These are phyloP conservation scores for Blepharisma japonicum DNA, from an alignment of 73 alveolate genomes.

Conservation along the genomic window DNA sequence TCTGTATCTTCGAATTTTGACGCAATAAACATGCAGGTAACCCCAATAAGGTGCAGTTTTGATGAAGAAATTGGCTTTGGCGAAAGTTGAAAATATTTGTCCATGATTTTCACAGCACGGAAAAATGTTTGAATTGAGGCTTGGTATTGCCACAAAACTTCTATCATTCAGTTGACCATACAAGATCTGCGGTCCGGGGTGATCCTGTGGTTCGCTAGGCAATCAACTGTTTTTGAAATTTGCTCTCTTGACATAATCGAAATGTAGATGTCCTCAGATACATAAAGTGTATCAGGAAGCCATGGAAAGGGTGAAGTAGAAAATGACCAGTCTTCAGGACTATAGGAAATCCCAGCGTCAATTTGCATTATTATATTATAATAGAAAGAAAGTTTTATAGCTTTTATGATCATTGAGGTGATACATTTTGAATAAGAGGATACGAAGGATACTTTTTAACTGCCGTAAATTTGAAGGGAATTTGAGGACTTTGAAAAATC, in stretches of 20 bases:
- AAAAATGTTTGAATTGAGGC: conserved; percentile 65
- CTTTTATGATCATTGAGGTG: too few species aligned
- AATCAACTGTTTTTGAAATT: conserved; percentile 6
- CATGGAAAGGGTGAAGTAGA: too few species aligned
- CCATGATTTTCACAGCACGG: conserved; percentile 62
- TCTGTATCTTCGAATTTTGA: conserved; percentile 85
- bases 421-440: too few species aligned
- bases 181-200: conserved; percentile 74
- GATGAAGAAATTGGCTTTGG: conserved; percentile 25
- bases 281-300: too few species aligned
- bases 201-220: conserved; percentile 55
- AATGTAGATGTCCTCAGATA: too few species aligned
- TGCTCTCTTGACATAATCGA: background rate
- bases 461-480: too few species aligned
- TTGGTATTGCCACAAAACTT: conserved; percentile 64
- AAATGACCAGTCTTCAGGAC: too few species aligned
- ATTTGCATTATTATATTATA: too few species aligned
- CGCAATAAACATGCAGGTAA: conserved; percentile 83
- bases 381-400: too few species aligned
- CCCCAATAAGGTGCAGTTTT: conserved; percentile 87
- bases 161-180: conserved; percentile 91
- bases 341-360: too few species aligned
- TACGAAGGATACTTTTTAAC: too few species aligned
- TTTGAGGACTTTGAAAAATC: too few species aligned
- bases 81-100: conserved; percentile 50